Conservation (phyloP, 1,284 basidiomycete species). For the Malassezia japonica region DNA sequence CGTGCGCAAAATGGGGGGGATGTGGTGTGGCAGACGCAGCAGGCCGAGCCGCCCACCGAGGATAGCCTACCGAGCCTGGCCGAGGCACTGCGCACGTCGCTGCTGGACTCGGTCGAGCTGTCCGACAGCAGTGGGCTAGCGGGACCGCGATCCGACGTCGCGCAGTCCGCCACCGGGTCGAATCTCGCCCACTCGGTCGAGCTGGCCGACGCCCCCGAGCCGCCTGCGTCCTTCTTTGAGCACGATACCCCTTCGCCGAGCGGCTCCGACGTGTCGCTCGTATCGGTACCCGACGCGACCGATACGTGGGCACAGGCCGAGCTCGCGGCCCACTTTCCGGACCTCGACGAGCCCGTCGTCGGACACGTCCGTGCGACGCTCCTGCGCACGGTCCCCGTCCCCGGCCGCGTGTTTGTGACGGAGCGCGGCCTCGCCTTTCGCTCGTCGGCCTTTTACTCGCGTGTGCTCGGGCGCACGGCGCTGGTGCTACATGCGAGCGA, state of each 20-base stretch:
- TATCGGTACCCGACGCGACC: too few species aligned
- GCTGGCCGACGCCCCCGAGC: neutral
- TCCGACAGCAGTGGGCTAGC: too few species aligned
- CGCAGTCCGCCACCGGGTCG: neutral
- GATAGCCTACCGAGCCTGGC: neutral
- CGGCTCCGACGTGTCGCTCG: neutral
- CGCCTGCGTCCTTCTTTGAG: too few species aligned
- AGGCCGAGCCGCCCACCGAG: neutral
- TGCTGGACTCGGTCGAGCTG: too few species aligned
- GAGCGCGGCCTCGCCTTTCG: slow-evolving; percentile 37
- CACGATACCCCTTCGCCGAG: too few species aligned
- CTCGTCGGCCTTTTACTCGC: slow-evolving; percentile 29
- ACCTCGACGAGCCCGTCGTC: slow-evolving; percentile 24
- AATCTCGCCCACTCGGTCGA: neutral
- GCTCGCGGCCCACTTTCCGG: slow-evolving; percentile 25
- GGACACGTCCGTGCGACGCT: slow-evolving; percentile 27
- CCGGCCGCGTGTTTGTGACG: slow-evolving; percentile 32
- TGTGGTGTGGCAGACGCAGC: neutral
- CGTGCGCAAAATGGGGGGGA: slow-evolving; percentile 22
- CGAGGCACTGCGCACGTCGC: too few species aligned
- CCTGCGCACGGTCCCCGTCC: slow-evolving; percentile 31
- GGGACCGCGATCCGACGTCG: neutral
- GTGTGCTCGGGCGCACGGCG: slow-evolving; percentile 51
- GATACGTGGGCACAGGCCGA: slow-evolving; percentile 9
- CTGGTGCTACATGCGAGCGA: slow-evolving; percentile 56